Conservation (phyloP, 2,329 filamentous ascomycete genomes). For the Penicillium freii region DNA sequence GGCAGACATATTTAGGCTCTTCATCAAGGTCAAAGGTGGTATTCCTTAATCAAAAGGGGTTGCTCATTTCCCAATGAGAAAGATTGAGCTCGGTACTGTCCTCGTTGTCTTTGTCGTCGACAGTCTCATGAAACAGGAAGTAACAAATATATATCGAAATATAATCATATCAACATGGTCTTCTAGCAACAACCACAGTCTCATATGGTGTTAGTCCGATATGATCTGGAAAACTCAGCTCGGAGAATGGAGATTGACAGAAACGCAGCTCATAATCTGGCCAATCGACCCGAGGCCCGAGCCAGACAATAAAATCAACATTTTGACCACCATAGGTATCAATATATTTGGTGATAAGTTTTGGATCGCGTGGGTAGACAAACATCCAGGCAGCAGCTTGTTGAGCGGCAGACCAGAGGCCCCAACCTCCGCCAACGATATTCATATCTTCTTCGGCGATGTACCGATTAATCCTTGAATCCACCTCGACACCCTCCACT, state of each 20-base stretch:
- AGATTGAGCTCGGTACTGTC: too few species aligned
- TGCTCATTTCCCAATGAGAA: too few species aligned
- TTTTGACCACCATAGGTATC: conserved; percentile 19
- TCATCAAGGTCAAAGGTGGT: too few species aligned
- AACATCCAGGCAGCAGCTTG: conserved; percentile 52
- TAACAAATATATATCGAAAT: too few species aligned
- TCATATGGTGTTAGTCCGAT: conserved; percentile 29
- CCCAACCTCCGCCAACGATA: conserved; percentile 47
- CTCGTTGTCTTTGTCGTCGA: too few species aligned
- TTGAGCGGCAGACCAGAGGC: conserved; percentile 42
- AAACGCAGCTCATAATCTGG: conserved; percentile 32
- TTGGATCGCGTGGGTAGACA: conserved; percentile 53
- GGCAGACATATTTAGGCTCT: too few species aligned
- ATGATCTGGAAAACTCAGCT: conserved; percentile 19
- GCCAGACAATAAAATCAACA: conserved; percentile 29
- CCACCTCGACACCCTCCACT: conserved; percentile 51
- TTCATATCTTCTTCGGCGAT: conserved; percentile 44
- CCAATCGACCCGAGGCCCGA: conserved; percentile 34
- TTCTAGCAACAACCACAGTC: conserved; percentile 22
- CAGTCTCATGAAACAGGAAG: too few species aligned
- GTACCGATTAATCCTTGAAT: conserved; percentile 46
- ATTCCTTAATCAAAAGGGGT: too few species aligned
- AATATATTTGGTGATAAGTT: conserved; percentile 48
- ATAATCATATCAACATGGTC: background rate
- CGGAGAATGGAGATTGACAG: conserved; percentile 20